phyloP scores from a whole-genome alignment of 2,329 filamentous ascomycete genomes.

The Erysiphe neolycopersici region DNA sequence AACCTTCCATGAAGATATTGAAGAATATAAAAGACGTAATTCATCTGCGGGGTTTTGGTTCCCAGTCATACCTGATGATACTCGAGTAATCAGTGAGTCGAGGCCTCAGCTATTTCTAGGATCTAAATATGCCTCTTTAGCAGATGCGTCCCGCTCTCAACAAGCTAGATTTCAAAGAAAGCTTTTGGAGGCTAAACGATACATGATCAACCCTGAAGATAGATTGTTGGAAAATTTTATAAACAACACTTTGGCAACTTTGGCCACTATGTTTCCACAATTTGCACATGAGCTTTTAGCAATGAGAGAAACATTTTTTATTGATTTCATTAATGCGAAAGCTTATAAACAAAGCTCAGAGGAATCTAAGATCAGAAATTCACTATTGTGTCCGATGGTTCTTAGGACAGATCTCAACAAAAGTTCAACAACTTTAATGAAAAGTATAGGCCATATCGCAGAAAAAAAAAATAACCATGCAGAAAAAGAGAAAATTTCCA shows the following conservation, averaged over 20 bases:
- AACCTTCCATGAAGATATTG: not conserved
- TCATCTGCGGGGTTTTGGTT: not conserved
- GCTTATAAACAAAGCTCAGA: not conserved
- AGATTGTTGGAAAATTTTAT: not conserved
- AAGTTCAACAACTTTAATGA: too few species aligned
- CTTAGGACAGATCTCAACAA: not conserved
- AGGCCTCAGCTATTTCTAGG: not conserved
- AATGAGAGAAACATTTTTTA: not conserved
- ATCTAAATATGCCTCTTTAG: not conserved
- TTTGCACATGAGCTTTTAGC: not conserved
- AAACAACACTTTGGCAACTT: not conserved
- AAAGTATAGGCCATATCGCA: too few species aligned
- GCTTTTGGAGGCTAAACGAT: not conserved
- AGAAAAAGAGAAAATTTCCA: not conserved
- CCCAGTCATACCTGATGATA: not conserved
- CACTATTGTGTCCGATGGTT: too few species aligned
- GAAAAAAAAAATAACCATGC: not conserved
- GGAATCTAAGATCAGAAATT: not conserved
- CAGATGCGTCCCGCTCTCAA: not conserved
- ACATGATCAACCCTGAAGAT: not conserved
- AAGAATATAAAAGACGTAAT: not conserved
- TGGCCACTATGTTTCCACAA: not conserved
- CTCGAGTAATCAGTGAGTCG: not conserved
- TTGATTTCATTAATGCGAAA: not conserved
- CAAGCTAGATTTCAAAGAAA: not conserved